Evolutionary conservation across 495 filamentous ascomycete species (phyloP).

Genomic region (Bombardia bombarda): DNA sequence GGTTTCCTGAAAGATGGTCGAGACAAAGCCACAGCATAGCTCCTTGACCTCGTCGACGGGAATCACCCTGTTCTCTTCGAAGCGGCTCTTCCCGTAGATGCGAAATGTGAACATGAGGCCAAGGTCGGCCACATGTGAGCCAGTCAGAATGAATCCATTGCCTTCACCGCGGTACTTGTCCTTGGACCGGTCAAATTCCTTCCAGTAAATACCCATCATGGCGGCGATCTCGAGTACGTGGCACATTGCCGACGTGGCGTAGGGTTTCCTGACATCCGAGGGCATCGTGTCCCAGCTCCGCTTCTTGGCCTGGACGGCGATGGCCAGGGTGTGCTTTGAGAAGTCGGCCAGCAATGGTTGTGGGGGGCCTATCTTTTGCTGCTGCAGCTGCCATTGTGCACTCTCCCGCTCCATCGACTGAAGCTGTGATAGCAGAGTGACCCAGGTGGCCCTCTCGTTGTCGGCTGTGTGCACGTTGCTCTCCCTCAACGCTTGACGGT

Average conservation of each 20-base stretch:
- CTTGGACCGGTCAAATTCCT: conserved; percentile 34
- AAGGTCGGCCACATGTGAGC: conserved; percentile 31
- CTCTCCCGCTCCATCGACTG: conserved; percentile 39
- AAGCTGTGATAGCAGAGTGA: conserved; percentile 32
- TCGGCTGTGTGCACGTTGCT: conserved; percentile 35
- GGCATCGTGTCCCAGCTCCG: conserved; percentile 46
- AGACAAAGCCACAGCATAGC: conserved; percentile 38
- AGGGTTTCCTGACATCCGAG: conserved; percentile 37
- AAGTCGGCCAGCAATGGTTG: conserved; percentile 1
- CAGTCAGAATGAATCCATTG: conserved; percentile 42
- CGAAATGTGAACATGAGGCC: conserved; percentile 41
- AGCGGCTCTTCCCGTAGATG: conserved; percentile 31
- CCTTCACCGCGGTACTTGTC: conserved; percentile 43
- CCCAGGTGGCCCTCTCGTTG: conserved; percentile 42
- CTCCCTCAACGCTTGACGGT: conserved; percentile 8
- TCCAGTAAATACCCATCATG: conserved; percentile 45
- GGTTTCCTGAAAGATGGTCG: conserved; percentile 33
- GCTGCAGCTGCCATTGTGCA: conserved; percentile 27
- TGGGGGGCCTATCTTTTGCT: conserved; percentile 14
- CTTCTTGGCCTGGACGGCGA: conserved; percentile 38
- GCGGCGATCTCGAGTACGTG: conserved; percentile 43
- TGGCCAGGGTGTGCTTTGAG: conserved; percentile 27
- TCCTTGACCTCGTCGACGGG: conserved; percentile 39
- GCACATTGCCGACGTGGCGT: conserved; percentile 40
- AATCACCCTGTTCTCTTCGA: conserved; percentile 35